Conservation (phyloP, 1,284 basidiomycete genomes). For the Melampsora abietis-canadensis region DNA sequence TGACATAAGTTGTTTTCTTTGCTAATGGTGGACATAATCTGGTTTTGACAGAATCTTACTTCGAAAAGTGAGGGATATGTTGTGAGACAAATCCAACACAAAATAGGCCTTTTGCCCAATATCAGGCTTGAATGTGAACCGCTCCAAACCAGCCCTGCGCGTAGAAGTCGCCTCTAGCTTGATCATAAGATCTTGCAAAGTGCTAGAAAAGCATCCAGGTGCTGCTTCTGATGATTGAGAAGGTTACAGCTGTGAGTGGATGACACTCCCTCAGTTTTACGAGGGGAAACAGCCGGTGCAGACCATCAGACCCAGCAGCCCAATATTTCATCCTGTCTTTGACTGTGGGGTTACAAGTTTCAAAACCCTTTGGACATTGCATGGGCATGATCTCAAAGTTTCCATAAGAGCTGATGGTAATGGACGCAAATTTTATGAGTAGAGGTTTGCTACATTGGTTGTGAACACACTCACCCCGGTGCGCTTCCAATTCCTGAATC, state of each 20-base stretch:
- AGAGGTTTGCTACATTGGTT: too few relatives aligned
- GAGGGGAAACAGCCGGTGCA: background rate
- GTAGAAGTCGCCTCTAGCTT: constrained; percentile 9
- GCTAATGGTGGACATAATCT: background rate
- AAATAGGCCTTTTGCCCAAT: background rate
- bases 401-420: background rate
- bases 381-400: constrained; percentile 7
- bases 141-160: background rate
- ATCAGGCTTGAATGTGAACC: background rate
- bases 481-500: constrained; percentile 60
- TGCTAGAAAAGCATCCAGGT: background rate
- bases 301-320: background rate
- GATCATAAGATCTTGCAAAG: background rate
- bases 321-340: background rate
- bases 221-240: background rate
- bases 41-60: constrained; percentile 55
- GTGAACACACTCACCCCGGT: background rate
- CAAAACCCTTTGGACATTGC: background rate
- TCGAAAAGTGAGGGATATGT: constrained; percentile 59
- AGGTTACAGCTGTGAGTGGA: background rate
- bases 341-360: background rate
- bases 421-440: background rate
- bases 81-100: constrained; percentile 62
- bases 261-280: background rate
- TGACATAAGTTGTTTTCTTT: background rate